Evolutionary conservation across 768 basidiomycete genomes (phyloP).

Genomic region (Amanita exitialis): DNA sequence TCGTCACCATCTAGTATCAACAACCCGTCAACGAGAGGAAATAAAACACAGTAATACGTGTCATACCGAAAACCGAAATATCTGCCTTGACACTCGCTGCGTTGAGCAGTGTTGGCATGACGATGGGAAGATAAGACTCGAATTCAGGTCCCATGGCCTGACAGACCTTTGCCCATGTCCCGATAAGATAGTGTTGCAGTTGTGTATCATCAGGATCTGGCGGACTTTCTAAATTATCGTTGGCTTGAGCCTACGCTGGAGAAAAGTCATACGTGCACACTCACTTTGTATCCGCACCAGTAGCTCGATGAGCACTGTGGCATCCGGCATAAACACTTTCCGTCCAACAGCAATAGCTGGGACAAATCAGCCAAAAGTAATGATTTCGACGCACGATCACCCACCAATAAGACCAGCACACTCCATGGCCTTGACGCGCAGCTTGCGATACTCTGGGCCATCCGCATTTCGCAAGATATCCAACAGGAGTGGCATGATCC

Average conservation of each 20-base stretch:
- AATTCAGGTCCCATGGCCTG: slow-evolving; percentile 81
- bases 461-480: slow-evolving; percentile 69
- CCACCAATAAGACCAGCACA: slow-evolving; percentile 80
- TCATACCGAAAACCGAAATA: slow-evolving; percentile 59
- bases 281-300: slow-evolving; percentile 72
- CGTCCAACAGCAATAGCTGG: slow-evolving; percentile 81
- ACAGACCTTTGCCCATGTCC: slow-evolving; percentile 85
- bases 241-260: not conserved
- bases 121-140: slow-evolving; percentile 75
- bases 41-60: not conserved
- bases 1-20: slow-evolving; percentile 27
- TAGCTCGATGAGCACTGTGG: slow-evolving; percentile 58
- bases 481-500: slow-evolving; percentile 75
- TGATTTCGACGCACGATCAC: slow-evolving; percentile 11
- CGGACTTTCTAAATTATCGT: slow-evolving; percentile 41
- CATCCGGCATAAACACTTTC: slow-evolving; percentile 69
- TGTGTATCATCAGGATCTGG: slow-evolving; percentile 66
- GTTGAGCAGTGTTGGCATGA: slow-evolving; percentile 70
- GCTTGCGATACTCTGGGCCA: slow-evolving; percentile 50
- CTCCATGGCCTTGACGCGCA: slow-evolving; percentile 84
- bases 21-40: not conserved
- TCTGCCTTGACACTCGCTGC: slow-evolving; percentile 78
- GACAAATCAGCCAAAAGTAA: not conserved
- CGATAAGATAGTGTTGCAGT: slow-evolving; percentile 64
- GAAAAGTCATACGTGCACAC: slow-evolving; percentile 11